Evolutionary conservation across 345 rosid genomes (phyloP).

Genomic region (Eucalyptus rudis): DNA sequence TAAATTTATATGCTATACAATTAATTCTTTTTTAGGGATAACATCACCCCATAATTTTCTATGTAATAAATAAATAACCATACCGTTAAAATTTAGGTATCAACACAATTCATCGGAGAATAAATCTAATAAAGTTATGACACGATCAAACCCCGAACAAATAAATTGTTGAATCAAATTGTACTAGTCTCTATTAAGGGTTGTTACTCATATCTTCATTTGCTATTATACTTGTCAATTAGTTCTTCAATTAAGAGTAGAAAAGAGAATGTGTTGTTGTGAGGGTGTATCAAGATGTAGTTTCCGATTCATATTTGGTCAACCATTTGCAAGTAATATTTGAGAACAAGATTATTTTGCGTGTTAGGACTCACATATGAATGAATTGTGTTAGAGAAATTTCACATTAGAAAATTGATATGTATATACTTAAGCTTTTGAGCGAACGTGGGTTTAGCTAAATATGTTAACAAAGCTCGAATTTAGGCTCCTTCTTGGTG

Average conservation of each 20-base stretch:
- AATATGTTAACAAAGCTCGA: no score
- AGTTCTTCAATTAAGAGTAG: neutral
- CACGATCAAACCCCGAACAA: neutral
- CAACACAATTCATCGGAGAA: neutral
- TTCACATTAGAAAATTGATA: no score
- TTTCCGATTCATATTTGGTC: neutral
- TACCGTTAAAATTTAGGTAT: no score
- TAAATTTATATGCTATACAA: no score
- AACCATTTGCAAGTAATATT: neutral
- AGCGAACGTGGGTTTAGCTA: rapidly evolving
- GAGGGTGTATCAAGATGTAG: neutral
- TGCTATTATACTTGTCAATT: neutral
- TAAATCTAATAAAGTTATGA: neutral
- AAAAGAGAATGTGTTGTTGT: neutral
- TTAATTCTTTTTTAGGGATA: no score
- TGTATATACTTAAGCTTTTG: no score
- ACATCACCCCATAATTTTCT: no score
- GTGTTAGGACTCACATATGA: no score
- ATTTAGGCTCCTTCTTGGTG: no score
- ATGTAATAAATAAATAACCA: no score
- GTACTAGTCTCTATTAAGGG: neutral
- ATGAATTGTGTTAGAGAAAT: rapidly evolving
- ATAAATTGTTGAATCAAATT: neutral
- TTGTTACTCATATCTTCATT: neutral
- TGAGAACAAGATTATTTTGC: neutral